Evolutionary conservation across 768 basidiomycete species (phyloP), one percentile per base, ranked within the genome.

Genomic region (Tylopilus sp.): DNA sequence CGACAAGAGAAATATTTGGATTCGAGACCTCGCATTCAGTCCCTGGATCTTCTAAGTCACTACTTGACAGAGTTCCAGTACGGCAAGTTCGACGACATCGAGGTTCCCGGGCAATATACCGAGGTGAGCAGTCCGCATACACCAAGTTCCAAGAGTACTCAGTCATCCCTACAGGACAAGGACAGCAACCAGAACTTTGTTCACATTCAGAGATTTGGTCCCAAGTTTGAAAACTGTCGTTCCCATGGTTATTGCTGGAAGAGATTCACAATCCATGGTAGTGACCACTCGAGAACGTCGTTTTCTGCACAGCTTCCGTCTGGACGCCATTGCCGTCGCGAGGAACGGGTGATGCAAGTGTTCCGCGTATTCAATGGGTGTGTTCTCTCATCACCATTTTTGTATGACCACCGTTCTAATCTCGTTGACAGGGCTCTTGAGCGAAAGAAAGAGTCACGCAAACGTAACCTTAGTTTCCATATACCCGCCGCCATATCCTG

Each of bases 41-140:
- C 92, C 6, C 74, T 99, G 51, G 94, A 97, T 57, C 75, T 85
- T 44, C 75, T 91, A 38, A 93, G 92, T 58, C 93, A 95, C 71
- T 97, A 94, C 72, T 76, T 99, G 62, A 89, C 92, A 8, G 97
- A 98, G 70, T 99, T 98, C 77, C 96, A 98, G 61, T 94, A 98
- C 70, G 86, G 85, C 64, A 97, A 94, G 68, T 93, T 96, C 45
- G 97, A 98, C 58, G 96, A 99, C 58, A 91, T 99, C 34, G 95
- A 99, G 65, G 84, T 99, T 45, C 95, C 95, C n/a, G 97, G 97
- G 8, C 97, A 99, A 70, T 99, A 99, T 67, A 89, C 93, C 0
- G 92, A 98, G 81, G 94, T 90, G 50, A 62, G 74, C 2, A n/a
- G 22, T 64, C 31, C 10, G 26, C 13, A 42, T 38, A 26, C 3